Base-by-base conservation (phyloP, 805 yeast species). In the Candida khao-thaluensis region DNA sequence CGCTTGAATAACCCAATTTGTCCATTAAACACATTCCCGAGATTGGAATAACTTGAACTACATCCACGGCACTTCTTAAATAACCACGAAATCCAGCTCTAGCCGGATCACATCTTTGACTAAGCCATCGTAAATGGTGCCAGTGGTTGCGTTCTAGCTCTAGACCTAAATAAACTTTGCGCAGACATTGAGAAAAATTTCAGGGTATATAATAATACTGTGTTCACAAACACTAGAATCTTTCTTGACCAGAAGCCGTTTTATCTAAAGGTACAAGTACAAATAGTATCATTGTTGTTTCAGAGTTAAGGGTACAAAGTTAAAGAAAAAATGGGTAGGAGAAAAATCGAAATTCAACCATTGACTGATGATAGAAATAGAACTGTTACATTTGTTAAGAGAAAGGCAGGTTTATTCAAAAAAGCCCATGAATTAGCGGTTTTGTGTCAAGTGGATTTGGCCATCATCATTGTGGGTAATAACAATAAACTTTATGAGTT, bases 301-400 rank as follows among this genome's bases (percentile, higher is more conserved):
- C n/a, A n/a, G n/a, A n/a, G n/a, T n/a, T n/a, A n/a, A n/a, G n/a
- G n/a, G n/a, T n/a, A n/a, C n/a, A n/a, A n/a, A n/a, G n/a, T n/a
- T n/a, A n/a, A n/a, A 27, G 11, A 12, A 15, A 5, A 20, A 16
- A 93, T 91, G 99, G 99, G 99, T 38, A 83, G 99, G 72, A 84
- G 97, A 68, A 93, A 91, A 63, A 91, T 91, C 49, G 93, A 85
- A 46, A 91, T 91, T 52, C 81, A 86, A 62, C 98, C 98, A 25
- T 81, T 91, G 43, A 69, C 80, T 9, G 96, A 91, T 52, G 97
- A 91, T 60, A 72, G 98, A 41, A 91, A 89, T 63, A 63, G 86
- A 41, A 79, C 85, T 4, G 86, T 82, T 20, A 91, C 99, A 0
- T 93, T 91, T 60, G 87, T 87, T 47, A 91, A 91, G 62, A 77